These are phyloP conservation scores for Fusarium odoratissimum DNA, from an alignment of 2,329 filamentous ascomycete genomes.

Conservation along the genomic window DNA sequence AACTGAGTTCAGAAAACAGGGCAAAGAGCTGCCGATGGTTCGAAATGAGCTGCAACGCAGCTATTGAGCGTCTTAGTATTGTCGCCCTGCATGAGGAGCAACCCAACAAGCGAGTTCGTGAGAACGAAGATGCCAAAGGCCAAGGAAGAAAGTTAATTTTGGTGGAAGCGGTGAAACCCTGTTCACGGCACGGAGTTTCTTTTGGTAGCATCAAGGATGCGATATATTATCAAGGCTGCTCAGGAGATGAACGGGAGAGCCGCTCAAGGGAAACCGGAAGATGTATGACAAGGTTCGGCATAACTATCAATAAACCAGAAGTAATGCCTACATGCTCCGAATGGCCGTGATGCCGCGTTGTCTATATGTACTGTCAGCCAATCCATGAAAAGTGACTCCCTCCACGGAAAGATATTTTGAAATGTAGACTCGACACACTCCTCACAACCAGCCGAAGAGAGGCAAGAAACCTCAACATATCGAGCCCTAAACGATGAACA, in stretches of 20 bases:
- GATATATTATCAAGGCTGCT: not conserved
- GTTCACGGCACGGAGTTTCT: not conserved
- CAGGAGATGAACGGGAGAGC: not conserved
- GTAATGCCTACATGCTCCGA: rapidly evolving
- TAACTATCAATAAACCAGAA: rapidly evolving
- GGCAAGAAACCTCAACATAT: not conserved
- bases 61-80: rapidly evolving
- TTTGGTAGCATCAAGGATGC: not conserved
- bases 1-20: not conserved
- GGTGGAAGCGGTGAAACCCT: not conserved
- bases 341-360: rapidly evolving
- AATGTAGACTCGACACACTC: rapidly evolving
- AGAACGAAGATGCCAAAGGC: not conserved
- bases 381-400: not conserved
- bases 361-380: too few relatives aligned
- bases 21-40: rapidly evolving
- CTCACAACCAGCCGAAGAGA: rapidly evolving
- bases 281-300: not conserved
- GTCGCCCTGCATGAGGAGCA: rapidly evolving
- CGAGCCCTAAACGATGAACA: not conserved
- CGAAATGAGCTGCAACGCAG: not conserved
- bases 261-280: rapidly evolving
- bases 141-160: not conserved
- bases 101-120: not conserved
- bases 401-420: rapidly evolving